A percentile compares a stretch with the other conserved stretches of the same genome.
These are phyloP conservation scores for Phylloporus sp. DNA, from an alignment of 768 basidiomycete genomes.

Conservation along the genomic window DNA sequence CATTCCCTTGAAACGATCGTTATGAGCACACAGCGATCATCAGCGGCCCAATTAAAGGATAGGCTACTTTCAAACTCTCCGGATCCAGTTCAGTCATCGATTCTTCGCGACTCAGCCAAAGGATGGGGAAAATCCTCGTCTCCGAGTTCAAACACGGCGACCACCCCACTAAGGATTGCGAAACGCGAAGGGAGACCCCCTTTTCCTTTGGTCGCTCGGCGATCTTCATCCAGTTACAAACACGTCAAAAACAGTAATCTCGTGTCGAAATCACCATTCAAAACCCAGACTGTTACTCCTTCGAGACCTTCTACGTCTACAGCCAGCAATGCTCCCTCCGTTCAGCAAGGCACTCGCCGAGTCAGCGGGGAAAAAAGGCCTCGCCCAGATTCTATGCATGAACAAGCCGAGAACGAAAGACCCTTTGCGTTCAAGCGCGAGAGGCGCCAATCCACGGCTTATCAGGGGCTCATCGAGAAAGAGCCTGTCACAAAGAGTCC, in stretches of 20 bases:
- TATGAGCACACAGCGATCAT: conserved; percentile 28
- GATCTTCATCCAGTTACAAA: conserved; percentile 74
- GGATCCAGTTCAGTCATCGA: conserved; percentile 61
- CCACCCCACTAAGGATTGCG: conserved; percentile 69
- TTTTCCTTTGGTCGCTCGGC: conserved; percentile 56
- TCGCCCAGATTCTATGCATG: conserved; percentile 66
- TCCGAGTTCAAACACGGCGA: conserved; percentile 27
- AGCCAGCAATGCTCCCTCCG: conserved; percentile 4
- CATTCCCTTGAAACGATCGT: conserved; percentile 1
- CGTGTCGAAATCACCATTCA: conserved; percentile 85
- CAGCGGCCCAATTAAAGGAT: conserved; percentile 52
- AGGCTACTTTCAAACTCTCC: conserved; percentile 60
- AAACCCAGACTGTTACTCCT: conserved; percentile 56
- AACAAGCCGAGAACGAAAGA: conserved; percentile 68
- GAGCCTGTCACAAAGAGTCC: conserved; percentile 84
- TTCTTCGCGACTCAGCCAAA: conserved; percentile 59
- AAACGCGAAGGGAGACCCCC: conserved; percentile 56
- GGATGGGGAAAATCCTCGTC: conserved; percentile 54
- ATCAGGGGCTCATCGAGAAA: conserved; percentile 67
- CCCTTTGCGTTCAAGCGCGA: conserved; percentile 68
- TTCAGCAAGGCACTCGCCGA: conserved; percentile 33
- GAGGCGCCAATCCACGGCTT: conserved; percentile 70
- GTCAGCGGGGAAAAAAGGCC: conserved; percentile 79
- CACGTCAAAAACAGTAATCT: conserved; percentile 75
- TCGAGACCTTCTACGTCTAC: conserved; percentile 25